phyloP scores from a whole-genome alignment of 2,329 filamentous ascomycete species.

The Paraconiothyrium brasiliense region DNA sequence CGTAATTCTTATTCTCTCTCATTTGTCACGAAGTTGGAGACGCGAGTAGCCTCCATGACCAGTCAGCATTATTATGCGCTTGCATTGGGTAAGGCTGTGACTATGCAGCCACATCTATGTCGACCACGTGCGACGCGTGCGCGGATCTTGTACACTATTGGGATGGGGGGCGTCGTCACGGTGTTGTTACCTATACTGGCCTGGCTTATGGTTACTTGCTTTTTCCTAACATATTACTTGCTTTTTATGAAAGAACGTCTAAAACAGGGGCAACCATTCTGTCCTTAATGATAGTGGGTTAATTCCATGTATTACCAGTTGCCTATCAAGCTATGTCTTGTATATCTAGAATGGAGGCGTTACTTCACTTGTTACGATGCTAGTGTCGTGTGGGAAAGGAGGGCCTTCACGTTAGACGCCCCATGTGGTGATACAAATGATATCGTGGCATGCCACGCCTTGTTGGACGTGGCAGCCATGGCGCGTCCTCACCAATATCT shows the following conservation, averaged over 20 bases:
- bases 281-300: slow-evolving; percentile 43
- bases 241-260: slow-evolving; percentile 25
- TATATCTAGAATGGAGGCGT: slow-evolving; percentile 2
- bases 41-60: slow-evolving; percentile 11
- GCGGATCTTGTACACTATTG: slow-evolving; percentile 19
- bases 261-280: slow-evolving; percentile 47
- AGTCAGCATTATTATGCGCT: slow-evolving; percentile 11
- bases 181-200: slow-evolving; percentile 6
- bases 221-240: slow-evolving; percentile 15
- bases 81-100: slow-evolving; percentile 14
- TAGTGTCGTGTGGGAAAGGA: background rate
- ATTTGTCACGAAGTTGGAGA: slow-evolving; percentile 15
- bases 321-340: slow-evolving; percentile 40
- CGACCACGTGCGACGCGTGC: background rate
- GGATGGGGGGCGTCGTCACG: slow-evolving; percentile 16
- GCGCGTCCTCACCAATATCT: background rate
- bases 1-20: slow-evolving; percentile 15
- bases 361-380: background rate
- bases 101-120: slow-evolving; percentile 7
- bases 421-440: background rate
- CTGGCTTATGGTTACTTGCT: slow-evolving; percentile 12
- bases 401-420: background rate
- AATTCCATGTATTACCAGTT: slow-evolving; percentile 49
- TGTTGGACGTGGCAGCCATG: background rate
- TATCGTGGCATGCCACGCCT: background rate